Evolutionary conservation across 805 yeast species (phyloP).

Genomic region (Pichia kluyveri): DNA sequence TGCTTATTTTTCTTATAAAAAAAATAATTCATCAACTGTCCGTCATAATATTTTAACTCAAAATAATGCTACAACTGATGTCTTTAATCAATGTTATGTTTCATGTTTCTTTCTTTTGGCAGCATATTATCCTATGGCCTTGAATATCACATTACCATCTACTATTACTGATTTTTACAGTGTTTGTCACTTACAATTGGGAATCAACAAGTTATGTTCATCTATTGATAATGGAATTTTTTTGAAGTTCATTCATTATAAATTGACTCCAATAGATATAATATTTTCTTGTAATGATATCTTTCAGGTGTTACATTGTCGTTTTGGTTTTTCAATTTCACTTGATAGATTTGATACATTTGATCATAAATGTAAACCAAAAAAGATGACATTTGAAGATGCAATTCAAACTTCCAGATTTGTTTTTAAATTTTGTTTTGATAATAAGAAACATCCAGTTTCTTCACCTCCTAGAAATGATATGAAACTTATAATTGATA

Average conservation of each 20-base stretch:
- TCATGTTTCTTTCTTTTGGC: conserved; percentile 30
- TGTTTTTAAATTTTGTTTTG: conserved; percentile 46
- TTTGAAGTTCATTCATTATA: conserved; percentile 48
- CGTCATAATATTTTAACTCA: conserved; percentile 33
- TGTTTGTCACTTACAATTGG: conserved; percentile 65
- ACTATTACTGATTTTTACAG: conserved; percentile 39
- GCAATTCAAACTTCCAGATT: conserved; percentile 30
- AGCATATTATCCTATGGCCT: conserved; percentile 27
- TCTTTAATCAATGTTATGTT: conserved; percentile 37
- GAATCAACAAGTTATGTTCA: conserved; percentile 61
- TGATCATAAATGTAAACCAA: conserved; percentile 50
- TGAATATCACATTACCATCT: conserved; percentile 15
- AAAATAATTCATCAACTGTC: conserved; percentile 30
- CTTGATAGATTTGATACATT: conserved; percentile 52
- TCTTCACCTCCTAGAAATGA: conserved; percentile 61
- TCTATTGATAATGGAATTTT: conserved; percentile 47
- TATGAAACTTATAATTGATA: conserved; percentile 63
- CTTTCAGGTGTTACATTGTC: conserved; percentile 70
- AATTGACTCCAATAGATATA: conserved; percentile 35
- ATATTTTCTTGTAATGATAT: conserved; percentile 54
- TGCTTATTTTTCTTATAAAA: conserved; percentile 44
- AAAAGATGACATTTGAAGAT: conserved; percentile 30
- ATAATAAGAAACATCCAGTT: conserved; percentile 50
- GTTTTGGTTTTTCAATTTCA: conserved; percentile 58
- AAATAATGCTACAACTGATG: conserved; percentile 35